These are phyloP conservation scores for Botryobasidium botryosum DNA, from an alignment of 768 basidiomycete species.

Conservation along the genomic window DNA sequence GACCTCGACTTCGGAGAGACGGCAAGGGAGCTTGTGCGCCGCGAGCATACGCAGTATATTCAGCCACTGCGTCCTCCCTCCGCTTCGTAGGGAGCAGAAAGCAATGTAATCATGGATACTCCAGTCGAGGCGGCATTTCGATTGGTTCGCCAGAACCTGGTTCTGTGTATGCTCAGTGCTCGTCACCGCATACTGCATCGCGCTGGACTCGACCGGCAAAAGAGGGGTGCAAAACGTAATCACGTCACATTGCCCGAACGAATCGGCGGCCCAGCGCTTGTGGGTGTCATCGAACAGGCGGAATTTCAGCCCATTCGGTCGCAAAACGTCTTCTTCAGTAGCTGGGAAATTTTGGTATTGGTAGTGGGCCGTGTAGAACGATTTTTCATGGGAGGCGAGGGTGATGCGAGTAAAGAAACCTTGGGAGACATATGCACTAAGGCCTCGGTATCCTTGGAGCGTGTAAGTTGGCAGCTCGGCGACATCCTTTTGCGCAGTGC, in stretches of 20 bases:
- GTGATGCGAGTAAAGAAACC: neutral
- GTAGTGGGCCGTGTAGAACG: slow-evolving; percentile 2
- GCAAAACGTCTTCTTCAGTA: neutral
- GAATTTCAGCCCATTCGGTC: slow-evolving; percentile 20
- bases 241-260: slow-evolving; percentile 13
- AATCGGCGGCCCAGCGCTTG: slow-evolving; percentile 8
- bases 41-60: slow-evolving; percentile 33
- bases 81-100: slow-evolving; percentile 31
- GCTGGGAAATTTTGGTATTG: neutral
- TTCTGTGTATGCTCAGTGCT: slow-evolving; percentile 25
- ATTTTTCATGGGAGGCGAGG: slow-evolving; percentile 1
- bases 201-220: slow-evolving; percentile 15
- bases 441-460: neutral
- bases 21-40: slow-evolving; percentile 24
- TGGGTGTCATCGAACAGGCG: slow-evolving; percentile 18
- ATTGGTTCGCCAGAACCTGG: slow-evolving; percentile 26
- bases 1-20: slow-evolving; percentile 24
- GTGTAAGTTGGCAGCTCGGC: neutral
- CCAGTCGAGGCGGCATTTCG: slow-evolving; percentile 25
- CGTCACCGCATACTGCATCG: slow-evolving; percentile 23
- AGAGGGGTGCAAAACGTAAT: slow-evolving; percentile 17
- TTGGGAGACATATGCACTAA: neutral
- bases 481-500: neutral
- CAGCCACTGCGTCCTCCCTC: slow-evolving; percentile 31
- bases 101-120: slow-evolving; percentile 30